Evolutionary conservation across 257 asterid species (phyloP), one percentile per base, ranked within the genome.

Genomic region (Solanum etuberosum): DNA sequence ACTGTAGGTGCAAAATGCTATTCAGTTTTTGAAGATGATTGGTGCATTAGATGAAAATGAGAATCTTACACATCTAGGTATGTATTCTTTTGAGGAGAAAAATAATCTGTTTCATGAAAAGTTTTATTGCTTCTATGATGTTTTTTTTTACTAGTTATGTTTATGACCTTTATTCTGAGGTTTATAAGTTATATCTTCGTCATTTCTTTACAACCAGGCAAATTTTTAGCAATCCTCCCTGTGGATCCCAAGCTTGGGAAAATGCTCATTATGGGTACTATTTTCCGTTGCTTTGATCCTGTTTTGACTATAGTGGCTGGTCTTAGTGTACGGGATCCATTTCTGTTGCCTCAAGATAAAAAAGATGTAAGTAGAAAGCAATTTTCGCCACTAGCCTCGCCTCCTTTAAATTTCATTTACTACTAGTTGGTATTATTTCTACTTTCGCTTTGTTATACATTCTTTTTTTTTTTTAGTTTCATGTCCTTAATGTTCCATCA

Each of bases 201-300:
- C 67, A 35, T 40, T 85, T 78, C 43, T 90, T 87, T 83, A 88
- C 87, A 68, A 88, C 87, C 96, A 97, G 99, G 99, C 77, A 93
- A 94, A 89, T 95, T 91, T 91, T 88, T 97, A 90, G 92, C 99
- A 4, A 94, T 95, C 88, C 98, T 97, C 86, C 99, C 99, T 59
- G 99, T 97, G 91, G 99, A 97, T 90, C 99, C 99, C 83, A 97
- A 97, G 91, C 96, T 96, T 70, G 99, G 99, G 88, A 97, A 97
- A 91, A 97, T 97, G 99, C 95, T 97, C 88, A 89, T 97, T 31
- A 94, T 96, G 98, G 99, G 99, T 89, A 93, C 98, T 87, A 92
- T 97, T 61, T 96, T 93, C 87, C 88, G 91, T 89, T 97, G 99
- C 95, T 96, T 95, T 89, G 99, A 97, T 90, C 99, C 99, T 70